Evolutionary conservation across 1,284 basidiomycete genomes (phyloP), one percentile per base, ranked within the genome.

Genomic region (Cerrena zonata): DNA sequence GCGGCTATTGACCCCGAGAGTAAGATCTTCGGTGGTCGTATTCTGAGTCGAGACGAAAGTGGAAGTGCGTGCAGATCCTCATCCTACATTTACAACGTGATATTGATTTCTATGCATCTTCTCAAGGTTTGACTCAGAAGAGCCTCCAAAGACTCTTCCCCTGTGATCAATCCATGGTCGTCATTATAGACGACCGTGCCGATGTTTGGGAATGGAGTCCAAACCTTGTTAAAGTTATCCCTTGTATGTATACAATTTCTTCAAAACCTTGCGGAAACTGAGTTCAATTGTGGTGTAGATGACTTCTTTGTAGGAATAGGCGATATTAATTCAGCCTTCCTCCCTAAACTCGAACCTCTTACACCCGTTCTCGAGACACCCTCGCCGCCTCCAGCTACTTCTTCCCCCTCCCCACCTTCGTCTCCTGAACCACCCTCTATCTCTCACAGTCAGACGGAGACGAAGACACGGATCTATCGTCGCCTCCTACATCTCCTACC

Each of bases 241-340:
- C 95, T 45, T 99, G 93, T 94, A 58, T 61, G 91, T 79, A 19
- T 25, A 30, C 27, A 30, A 42, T 30, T 45, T 13, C 45, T 25
- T 25, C 23, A 15, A 11, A n/a, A 38, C 24, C 50, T 13, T 49
- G 19, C 55, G 7, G 53, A 37, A 38, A 39, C 51, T 30, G 46
- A 37, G n/a, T 12, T 19, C 22, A 36, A 5, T 18, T n/a, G 3
- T 7, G n/a, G 24, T 51, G 24, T 61, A 95, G 92, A 94, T 64
- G 94, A 98, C 63, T 99, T 99, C 70, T 99, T 97, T 64, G 79
- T 97, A 52, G 94, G 95, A n/a, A 97, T 96, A 57, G 95, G 95
- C 45, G 95, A 99, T 68, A 98, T 99, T 68, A 99, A 99, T 66
- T 91, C 91, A 2, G 79, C 90, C 0, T 95, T 96, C 67, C 74